A percentile compares a stretch with the other conserved stretches of the same genome.
These are phyloP conservation scores for Fusarium stilboides DNA, from an alignment of 2,329 filamentous ascomycete species.

Conservation along the genomic window DNA sequence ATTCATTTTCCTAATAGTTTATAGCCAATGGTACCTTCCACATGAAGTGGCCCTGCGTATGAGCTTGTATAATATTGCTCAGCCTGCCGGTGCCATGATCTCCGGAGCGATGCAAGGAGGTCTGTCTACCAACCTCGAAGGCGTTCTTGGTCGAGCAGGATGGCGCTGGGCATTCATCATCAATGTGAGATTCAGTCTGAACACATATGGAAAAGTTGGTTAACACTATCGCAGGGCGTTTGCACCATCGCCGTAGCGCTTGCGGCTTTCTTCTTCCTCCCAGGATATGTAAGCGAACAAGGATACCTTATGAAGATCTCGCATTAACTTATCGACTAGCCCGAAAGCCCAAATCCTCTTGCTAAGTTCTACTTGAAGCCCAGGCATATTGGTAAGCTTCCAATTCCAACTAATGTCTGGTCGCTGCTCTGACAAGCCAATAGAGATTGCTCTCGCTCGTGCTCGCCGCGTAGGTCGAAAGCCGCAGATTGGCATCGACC, in stretches of 20 bases:
- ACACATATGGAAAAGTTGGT: neutral
- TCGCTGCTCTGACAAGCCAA: neutral
- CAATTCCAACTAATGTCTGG: no score
- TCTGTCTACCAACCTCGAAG: slow-evolving; percentile 19
- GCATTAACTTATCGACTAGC: neutral
- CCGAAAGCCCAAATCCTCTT: neutral
- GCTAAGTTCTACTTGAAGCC: neutral
- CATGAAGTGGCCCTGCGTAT: neutral
- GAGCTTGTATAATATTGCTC: slow-evolving; percentile 31
- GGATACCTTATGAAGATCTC: neutral
- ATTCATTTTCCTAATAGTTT: neutral
- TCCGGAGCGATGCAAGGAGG: slow-evolving; percentile 29
- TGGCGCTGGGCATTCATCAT: slow-evolving; percentile 35
- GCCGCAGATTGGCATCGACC: neutral
- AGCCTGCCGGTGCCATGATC: slow-evolving; percentile 26
- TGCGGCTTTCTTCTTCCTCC: neutral
- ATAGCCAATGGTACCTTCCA: neutral
- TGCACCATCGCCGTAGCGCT: neutral
- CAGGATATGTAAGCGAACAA: neutral
- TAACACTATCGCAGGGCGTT: neutral
- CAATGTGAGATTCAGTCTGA: slow-evolving; percentile 2
- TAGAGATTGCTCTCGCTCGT: neutral
- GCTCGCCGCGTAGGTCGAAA: neutral
- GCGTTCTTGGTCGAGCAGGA: slow-evolving; percentile 18
- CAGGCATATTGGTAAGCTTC: neutral